These are phyloP conservation scores for Euclidium syriacum DNA, from an alignment of 345 rosid species.

Conservation along the genomic window DNA sequence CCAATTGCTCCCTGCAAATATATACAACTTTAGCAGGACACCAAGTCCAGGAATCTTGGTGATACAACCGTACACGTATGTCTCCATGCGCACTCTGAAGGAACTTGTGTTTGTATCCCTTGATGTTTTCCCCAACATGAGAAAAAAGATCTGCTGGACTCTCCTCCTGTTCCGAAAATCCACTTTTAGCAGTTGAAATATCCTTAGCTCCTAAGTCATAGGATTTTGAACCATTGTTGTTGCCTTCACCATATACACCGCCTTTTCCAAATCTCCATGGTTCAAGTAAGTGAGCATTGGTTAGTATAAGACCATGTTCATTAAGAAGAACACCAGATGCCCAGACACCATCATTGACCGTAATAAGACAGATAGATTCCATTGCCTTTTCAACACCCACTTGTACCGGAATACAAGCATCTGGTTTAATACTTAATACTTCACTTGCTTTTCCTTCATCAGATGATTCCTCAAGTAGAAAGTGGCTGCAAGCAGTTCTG, in stretches of 20 bases:
- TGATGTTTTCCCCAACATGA: constrained; percentile 22
- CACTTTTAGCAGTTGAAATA: constrained; percentile 26
- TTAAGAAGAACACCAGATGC: constrained; percentile 89
- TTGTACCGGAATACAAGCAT: constrained; percentile 27
- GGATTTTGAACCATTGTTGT: constrained; percentile 13
- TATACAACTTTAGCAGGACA: constrained; percentile 64
- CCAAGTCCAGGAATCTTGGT: constrained; percentile 72
- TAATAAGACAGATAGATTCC: constrained; percentile 78
- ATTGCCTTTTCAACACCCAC: constrained; percentile 49
- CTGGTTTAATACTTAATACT: not conserved
- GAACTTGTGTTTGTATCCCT: constrained; percentile 32
- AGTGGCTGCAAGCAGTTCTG: constrained; percentile 74
- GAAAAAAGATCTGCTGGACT: constrained; percentile 24
- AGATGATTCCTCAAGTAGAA: constrained; percentile 65
- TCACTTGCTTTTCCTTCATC: constrained; percentile 41
- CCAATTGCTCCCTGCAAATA: constrained; percentile 72
- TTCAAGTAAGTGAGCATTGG: constrained; percentile 93
- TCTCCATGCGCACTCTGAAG: constrained; percentile 35
- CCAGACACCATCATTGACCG: constrained; percentile 74
- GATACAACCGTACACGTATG: constrained; percentile 71
- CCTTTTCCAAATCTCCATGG: constrained; percentile 94
- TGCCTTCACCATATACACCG: constrained; percentile 37
- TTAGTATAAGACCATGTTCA: constrained; percentile 71
- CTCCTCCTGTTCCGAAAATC: constrained; percentile 26
- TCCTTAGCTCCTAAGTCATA: constrained; percentile 27